Base-by-base conservation (phyloP, 192 early-diverging fungal species). In the Jimgerdemannia lactiflua region DNA sequence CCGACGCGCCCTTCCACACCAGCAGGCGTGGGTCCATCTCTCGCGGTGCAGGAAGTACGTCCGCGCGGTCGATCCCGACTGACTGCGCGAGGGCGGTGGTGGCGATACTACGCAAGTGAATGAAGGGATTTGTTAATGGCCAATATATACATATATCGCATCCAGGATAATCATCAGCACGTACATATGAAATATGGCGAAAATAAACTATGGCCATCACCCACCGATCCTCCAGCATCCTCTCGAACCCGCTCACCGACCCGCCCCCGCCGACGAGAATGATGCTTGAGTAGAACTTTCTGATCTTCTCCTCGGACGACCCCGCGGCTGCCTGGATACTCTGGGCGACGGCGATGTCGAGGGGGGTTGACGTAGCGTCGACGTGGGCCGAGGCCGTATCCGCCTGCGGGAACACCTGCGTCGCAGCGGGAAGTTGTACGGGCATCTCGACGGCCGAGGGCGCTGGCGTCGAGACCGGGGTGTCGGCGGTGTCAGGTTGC, bases 1-100 rank as follows among this genome's bases (percentile, higher is more conserved):
- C 94, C 3, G 92, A 88, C 1, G 86, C 94, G 18, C 95, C 95
- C 77, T 96, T 97, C 95, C 95, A 97, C 3, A 89, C 92, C 69
- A 97, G 75, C 68, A 96, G 81, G 6, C 92, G 82, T 3, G 94
- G 91, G 69, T 97, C 95, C 41, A 97, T 83, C 66, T 97, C 95
- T 10, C 94, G 81, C 3, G 95, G 94, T 9, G 92, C 89, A 9
- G 92, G 89, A 49, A 96, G 76, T 0, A 95, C 87, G 41, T 93
- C 91, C 0, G 88, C 86, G 14, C 87, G 85, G 71, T 92, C 91
- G 64, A 82, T 80, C 14, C 71, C 78, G 14, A 76, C 68, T 3
- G 72, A 74, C 17, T 78, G 69, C 2, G 85, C 86, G 75, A 86
- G 74, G 29, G 77, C 74, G 4, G 83, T 74, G 14, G 74, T 80